phyloP scores from a whole-genome alignment of 2,329 filamentous ascomycete species.

The Ophioceras dolichostomum region DNA sequence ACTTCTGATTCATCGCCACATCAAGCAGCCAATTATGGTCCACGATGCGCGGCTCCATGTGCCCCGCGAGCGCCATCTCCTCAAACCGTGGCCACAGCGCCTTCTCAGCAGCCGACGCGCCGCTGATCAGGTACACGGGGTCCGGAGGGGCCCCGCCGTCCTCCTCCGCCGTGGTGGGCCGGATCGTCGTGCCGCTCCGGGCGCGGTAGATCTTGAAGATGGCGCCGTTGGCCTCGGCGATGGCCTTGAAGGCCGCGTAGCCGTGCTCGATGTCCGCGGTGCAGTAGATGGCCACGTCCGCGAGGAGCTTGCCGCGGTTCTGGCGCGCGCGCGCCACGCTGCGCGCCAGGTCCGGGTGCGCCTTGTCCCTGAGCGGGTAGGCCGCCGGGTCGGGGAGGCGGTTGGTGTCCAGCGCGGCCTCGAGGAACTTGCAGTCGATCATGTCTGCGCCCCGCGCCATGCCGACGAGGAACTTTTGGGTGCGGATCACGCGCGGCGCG shows the following conservation, averaged over 20 bases:
- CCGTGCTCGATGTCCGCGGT: constrained; percentile 70
- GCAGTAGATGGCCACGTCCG: constrained; percentile 71
- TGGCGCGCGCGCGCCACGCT: constrained; percentile 58
- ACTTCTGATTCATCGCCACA: constrained; percentile 76
- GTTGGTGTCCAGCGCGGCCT: constrained; percentile 59
- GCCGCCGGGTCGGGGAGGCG: constrained; percentile 51
- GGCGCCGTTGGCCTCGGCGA: constrained; percentile 82
- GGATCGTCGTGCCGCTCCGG: constrained; percentile 55
- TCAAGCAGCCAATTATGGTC: constrained; percentile 82
- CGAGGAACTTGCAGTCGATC: constrained; percentile 67
- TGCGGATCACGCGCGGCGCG: constrained; percentile 76
- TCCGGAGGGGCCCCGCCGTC: constrained; percentile 50
- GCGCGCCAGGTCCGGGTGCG: constrained; percentile 49
- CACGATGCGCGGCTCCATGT: constrained; percentile 73
- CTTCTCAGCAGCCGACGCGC: constrained; percentile 52
- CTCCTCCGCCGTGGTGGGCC: constrained; percentile 47
- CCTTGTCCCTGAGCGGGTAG: constrained; percentile 55
- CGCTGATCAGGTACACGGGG: constrained; percentile 74
- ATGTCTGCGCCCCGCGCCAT: constrained; percentile 71
- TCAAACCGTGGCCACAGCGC: constrained; percentile 70
- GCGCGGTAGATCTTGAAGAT: constrained; percentile 67
- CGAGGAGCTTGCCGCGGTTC: constrained; percentile 66
- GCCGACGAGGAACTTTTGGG: constrained; percentile 84
- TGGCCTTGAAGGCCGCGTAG: constrained; percentile 71
- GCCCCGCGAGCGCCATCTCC: constrained; percentile 63